A percentile compares a stretch with the other conserved stretches of the same genome.
These are phyloP conservation scores for Cucumis cinereus DNA, from an alignment of 306 rosid species.

Conservation along the genomic window DNA sequence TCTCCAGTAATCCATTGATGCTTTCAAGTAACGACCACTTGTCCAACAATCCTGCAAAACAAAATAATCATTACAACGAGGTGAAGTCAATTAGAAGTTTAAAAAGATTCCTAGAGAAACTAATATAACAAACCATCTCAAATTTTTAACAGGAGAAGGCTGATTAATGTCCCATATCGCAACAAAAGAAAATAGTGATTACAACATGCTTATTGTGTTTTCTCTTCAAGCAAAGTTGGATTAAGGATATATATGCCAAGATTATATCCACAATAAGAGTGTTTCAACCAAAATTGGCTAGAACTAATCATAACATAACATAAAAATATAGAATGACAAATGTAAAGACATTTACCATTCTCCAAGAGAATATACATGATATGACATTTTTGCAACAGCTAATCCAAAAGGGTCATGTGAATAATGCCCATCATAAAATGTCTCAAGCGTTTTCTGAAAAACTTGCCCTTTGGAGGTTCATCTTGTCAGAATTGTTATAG, in stretches of 20 bases:
- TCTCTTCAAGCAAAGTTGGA: not conserved
- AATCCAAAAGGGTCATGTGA: no score
- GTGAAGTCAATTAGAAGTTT: not conserved
- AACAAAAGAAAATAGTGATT: not conserved
- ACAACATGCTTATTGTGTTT: not conserved
- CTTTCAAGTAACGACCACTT: conserved; percentile 79
- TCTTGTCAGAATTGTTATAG: conserved; percentile 48
- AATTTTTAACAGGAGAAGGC: not conserved
- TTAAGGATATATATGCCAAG: not conserved
- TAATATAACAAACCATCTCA: not conserved
- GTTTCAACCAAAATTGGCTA: not conserved
- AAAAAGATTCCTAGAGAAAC: not conserved
- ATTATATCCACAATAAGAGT: not conserved
- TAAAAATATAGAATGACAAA: not conserved
- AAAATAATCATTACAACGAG: conserved; percentile 4
- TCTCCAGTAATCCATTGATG: conserved; percentile 82
- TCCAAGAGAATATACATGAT: no score
- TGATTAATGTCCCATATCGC: not conserved
- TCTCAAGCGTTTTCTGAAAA: no score
- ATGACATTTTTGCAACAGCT: no score
- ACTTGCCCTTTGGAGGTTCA: no score
- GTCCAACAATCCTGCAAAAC: conserved; percentile 68
- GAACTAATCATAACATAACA: not conserved
- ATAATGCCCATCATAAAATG: no score
- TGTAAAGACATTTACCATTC: no score